phyloP scores from a whole-genome alignment of 306 rosid genomes.

The Cicer judaicum region DNA sequence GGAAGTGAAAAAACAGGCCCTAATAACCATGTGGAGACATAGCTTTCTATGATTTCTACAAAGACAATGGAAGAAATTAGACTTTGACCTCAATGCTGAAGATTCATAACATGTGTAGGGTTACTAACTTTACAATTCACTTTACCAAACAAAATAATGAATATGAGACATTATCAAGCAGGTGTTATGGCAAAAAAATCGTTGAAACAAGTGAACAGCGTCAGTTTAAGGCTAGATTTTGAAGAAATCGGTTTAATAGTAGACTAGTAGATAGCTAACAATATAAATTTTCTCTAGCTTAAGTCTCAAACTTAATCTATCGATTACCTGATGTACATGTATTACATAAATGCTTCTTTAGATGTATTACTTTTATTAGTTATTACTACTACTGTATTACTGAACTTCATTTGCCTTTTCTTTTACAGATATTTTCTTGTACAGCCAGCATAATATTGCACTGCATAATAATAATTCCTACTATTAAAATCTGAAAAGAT shows the following conservation, averaged over 20 bases:
- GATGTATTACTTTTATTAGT: not conserved
- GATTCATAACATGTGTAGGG: constrained; percentile 24
- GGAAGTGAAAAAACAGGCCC: constrained; percentile 11
- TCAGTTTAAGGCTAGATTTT: not conserved
- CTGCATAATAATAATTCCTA: not conserved
- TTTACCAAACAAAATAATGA: constrained; percentile 17
- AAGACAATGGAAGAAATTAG: constrained; percentile 5
- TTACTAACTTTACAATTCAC: not conserved
- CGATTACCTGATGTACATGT: not conserved
- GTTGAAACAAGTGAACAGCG: constrained; percentile 14
- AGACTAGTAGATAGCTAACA: not conserved
- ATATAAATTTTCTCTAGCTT: not conserved
- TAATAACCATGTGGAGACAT: not conserved
- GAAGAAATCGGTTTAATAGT: constrained; percentile 11
- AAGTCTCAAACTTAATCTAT: not conserved
- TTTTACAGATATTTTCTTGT: not conserved
- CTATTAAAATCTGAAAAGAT: not conserved
- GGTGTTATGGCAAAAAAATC: constrained; percentile 5
- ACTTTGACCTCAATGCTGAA: constrained; percentile 14
- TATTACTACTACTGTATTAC: not conserved
- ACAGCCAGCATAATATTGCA: constrained; percentile 22
- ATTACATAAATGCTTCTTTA: not conserved
- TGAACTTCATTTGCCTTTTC: not conserved
- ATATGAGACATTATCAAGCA: constrained; percentile 5
- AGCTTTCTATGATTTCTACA: too few relatives aligned